Evolutionary conservation across 805 yeast genomes (phyloP).

Genomic region (Saturnispora ahearnii): DNA sequence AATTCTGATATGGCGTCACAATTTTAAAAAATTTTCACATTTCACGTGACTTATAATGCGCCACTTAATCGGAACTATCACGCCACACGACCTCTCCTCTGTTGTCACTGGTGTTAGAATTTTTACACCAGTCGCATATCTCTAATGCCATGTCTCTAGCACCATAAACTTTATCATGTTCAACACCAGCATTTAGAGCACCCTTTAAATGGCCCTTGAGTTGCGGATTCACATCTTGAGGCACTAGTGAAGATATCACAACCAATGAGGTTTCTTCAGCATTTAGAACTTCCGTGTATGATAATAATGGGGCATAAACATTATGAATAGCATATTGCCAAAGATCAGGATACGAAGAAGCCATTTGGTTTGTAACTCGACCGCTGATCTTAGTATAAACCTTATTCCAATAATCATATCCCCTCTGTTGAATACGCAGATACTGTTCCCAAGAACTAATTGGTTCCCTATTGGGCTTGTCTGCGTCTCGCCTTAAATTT

Average conservation of each 20-base stretch:
- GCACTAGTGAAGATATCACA: slow-evolving; percentile 71
- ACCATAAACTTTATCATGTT: slow-evolving; percentile 50
- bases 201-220: slow-evolving; percentile 86
- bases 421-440: slow-evolving; percentile 31
- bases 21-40: neutral
- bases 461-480: slow-evolving; percentile 12
- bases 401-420: slow-evolving; percentile 58
- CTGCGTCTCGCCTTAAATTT: slow-evolving; percentile 26
- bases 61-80: slow-evolving; percentile 38
- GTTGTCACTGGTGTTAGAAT: slow-evolving; percentile 41
- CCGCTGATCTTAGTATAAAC: slow-evolving; percentile 68
- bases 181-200: slow-evolving; percentile 70
- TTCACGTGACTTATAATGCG: neutral
- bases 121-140: slow-evolving; percentile 47
- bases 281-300: slow-evolving; percentile 52
- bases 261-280: slow-evolving; percentile 70
- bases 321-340: slow-evolving; percentile 64
- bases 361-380: slow-evolving; percentile 60
- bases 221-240: slow-evolving; percentile 91
- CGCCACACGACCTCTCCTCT: slow-evolving; percentile 34
- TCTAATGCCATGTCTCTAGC: slow-evolving; percentile 55
- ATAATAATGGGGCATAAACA: slow-evolving; percentile 71
- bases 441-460: slow-evolving; percentile 15
- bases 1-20: neutral
- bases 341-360: slow-evolving; percentile 74